phyloP scores from a whole-genome alignment of 306 rosid species.

The Astragalus glycyphyllos region DNA sequence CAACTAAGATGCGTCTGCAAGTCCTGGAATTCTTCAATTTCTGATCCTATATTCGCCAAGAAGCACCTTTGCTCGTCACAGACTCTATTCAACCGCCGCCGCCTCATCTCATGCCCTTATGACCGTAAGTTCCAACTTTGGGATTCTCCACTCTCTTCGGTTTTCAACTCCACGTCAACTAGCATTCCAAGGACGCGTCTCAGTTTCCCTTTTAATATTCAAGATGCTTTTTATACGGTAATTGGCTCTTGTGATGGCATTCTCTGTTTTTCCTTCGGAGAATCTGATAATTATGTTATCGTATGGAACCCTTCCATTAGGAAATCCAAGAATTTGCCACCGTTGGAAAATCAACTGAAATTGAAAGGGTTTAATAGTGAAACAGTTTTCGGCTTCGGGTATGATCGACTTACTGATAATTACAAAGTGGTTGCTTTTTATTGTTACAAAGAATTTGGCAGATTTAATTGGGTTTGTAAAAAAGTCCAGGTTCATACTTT shows the following conservation, averaged over 20 bases:
- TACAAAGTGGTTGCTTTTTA: background rate
- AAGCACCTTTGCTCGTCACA: no score
- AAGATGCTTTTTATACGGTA: no score
- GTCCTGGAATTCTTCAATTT: no score
- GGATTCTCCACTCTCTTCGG: no score
- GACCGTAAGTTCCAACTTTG: no score
- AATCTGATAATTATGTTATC: background rate
- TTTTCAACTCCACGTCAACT: no score
- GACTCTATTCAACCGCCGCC: no score
- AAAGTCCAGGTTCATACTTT: constrained; percentile 33
- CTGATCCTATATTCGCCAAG: no score
- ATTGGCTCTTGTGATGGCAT: background rate
- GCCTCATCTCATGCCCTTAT: no score
- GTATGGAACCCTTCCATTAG: background rate
- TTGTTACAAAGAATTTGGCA: background rate
- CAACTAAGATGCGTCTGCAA: no score
- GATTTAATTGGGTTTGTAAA: background rate
- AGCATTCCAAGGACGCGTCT: no score
- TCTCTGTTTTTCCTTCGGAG: background rate
- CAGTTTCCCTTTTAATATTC: background rate
- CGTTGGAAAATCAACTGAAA: background rate
- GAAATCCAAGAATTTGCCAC: no score
- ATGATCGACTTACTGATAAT: background rate
- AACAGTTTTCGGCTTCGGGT: background rate
- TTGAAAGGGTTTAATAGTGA: background rate